Conservation (phyloP, 2,329 filamentous ascomycete species). For the Dendrostoma leiphaemia region DNA sequence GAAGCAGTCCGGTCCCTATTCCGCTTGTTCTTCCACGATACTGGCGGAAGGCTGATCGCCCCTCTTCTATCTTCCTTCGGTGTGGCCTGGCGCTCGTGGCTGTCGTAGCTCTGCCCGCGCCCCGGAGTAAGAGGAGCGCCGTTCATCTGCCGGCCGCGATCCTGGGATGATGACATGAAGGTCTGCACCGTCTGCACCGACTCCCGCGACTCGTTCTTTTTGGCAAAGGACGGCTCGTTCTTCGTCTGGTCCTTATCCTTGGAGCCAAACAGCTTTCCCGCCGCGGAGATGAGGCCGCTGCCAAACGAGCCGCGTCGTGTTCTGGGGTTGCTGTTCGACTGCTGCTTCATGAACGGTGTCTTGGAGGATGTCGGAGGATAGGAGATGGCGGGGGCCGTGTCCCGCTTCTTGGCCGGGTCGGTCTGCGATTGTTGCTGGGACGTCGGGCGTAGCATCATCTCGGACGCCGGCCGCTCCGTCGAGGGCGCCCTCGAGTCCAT, state of each 20-base stretch:
- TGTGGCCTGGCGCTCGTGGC: conserved; percentile 1
- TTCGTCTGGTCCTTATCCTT: conserved; percentile 7
- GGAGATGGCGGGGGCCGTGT: conserved; percentile 8
- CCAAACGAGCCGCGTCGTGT: conserved; percentile 12
- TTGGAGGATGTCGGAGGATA: conserved; percentile 18
- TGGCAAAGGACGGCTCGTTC: neutral
- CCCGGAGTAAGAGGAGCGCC: neutral
- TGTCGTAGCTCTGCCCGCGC: conserved; percentile 15
- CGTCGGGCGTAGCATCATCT: neutral
- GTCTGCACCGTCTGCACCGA: conserved; percentile 12
- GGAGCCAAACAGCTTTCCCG: conserved; percentile 14
- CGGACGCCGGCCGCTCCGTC: conserved; percentile 8
- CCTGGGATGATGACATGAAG: neutral
- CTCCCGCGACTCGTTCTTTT: conserved; percentile 5
- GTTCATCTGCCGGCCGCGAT: conserved; percentile 6
- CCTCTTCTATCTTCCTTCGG: conserved; percentile 11
- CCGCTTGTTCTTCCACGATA: conserved; percentile 15
- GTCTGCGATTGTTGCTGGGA: neutral
- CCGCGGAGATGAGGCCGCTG: conserved; percentile 6
- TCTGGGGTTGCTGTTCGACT: conserved; percentile 4
- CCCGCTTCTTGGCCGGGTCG: conserved; percentile 11
- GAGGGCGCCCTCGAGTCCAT: conserved; percentile 13
- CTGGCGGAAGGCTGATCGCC: conserved; percentile 9
- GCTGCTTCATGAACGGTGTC: conserved; percentile 13
- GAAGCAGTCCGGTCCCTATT: conserved; percentile 9